These are phyloP conservation scores for Collariella sp. DNA, from an alignment of 495 filamentous ascomycete genomes.

Conservation along the genomic window DNA sequence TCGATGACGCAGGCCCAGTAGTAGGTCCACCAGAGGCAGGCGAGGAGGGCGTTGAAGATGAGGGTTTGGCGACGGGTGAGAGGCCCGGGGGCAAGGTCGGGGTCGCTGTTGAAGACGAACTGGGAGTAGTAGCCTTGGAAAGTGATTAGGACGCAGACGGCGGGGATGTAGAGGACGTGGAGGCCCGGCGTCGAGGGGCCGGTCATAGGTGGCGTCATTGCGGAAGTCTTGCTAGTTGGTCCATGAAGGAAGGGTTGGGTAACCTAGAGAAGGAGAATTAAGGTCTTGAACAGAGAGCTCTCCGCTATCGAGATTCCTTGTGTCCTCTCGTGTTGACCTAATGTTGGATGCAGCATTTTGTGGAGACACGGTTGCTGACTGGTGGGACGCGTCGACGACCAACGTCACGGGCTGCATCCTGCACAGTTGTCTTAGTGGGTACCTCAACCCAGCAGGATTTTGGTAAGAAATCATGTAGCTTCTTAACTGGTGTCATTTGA, in stretches of 20 bases:
- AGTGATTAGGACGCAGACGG: constrained; percentile 57
- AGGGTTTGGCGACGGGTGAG: constrained; percentile 51
- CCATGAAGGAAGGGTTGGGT: constrained; percentile 5
- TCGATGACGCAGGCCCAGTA: constrained; percentile 66
- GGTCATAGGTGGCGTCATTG: constrained; percentile 20
- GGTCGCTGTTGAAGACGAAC: constrained; percentile 55
- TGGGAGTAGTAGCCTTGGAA: constrained; percentile 84
- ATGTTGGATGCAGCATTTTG: not conserved
- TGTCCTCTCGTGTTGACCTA: not conserved
- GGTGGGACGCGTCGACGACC: not conserved
- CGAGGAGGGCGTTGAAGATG: constrained; percentile 66
- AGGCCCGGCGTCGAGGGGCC: constrained; percentile 25
- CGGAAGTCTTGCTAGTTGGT: not conserved
- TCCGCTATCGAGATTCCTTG: too few species aligned
- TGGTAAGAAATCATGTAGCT: not conserved
- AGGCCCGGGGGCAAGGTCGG: constrained; percentile 57
- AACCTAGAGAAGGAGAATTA: not conserved
- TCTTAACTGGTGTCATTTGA: not conserved
- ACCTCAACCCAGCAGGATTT: not conserved
- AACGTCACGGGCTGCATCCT: not conserved
- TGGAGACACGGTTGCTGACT: not conserved
- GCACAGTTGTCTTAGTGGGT: not conserved
- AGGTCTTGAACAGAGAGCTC: too few species aligned
- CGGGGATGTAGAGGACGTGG: constrained; percentile 53
- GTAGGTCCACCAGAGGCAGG: constrained; percentile 73